Conservation (phyloP, 164 flowering plant genomes). For the Platanus orientalis region DNA sequence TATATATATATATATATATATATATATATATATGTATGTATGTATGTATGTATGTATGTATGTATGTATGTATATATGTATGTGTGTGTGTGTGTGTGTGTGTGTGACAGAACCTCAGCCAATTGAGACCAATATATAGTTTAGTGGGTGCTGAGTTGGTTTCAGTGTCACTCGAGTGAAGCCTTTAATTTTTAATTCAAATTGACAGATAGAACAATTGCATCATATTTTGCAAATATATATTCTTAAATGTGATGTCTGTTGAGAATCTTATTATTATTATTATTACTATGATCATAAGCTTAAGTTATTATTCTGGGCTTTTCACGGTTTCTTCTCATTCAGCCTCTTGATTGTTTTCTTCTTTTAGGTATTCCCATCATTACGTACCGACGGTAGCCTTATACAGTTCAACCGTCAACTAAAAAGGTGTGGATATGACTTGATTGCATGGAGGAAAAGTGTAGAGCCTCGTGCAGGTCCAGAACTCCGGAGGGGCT, state of each 20-base stretch:
- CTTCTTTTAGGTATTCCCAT: slow-evolving; percentile 79
- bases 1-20: too few species aligned
- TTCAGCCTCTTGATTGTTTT: slow-evolving; percentile 1
- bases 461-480: slow-evolving; percentile 77
- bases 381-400: slow-evolving; percentile 63
- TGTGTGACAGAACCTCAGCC: too few species aligned
- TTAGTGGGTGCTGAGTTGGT: neutral
- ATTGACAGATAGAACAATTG: neutral
- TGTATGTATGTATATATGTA: too few species aligned
- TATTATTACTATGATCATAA: too few species aligned
- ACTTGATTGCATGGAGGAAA: slow-evolving; percentile 76
- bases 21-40: too few species aligned
- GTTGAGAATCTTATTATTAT: too few species aligned
- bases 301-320: neutral
- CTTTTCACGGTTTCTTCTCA: neutral
- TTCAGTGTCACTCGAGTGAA: neutral
- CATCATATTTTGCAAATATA: too few species aligned
- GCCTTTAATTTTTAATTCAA: neutral
- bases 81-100: too few species aligned
- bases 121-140: neutral
- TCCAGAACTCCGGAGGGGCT: slow-evolving; percentile 77
- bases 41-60: too few species aligned
- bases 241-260: too few species aligned
- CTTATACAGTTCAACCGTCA: slow-evolving; percentile 97
- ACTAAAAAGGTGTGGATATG: slow-evolving; percentile 77